Conservation (phyloP, 2,329 filamentous ascomycete genomes). For the Annulohypoxylon truncatum region DNA sequence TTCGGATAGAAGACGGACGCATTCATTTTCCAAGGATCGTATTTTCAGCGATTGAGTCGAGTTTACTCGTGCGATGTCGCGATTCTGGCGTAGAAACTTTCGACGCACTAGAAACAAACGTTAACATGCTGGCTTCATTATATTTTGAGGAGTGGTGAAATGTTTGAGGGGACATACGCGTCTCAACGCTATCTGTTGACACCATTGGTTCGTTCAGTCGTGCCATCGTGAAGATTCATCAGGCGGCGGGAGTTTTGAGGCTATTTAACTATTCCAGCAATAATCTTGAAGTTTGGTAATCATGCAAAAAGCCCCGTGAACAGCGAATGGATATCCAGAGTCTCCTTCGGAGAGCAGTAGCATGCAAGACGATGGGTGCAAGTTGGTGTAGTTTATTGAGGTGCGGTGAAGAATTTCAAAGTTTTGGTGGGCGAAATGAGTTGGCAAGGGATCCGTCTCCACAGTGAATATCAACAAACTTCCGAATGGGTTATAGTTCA, state of each 20-base stretch:
- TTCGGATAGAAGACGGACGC: constrained; percentile 78
- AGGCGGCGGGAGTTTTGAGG: constrained; percentile 16
- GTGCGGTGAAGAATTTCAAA: constrained; percentile 39
- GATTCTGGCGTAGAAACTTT: constrained; percentile 84
- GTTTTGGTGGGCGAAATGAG: constrained; percentile 40
- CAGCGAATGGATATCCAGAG: constrained; percentile 18
- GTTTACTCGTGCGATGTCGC: constrained; percentile 84
- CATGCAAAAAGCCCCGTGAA: constrained; percentile 14
- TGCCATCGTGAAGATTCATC: constrained; percentile 70
- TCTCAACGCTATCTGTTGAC: constrained; percentile 77
- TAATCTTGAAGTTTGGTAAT: constrained; percentile 9
- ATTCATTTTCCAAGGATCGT: constrained; percentile 80
- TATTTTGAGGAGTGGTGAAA: not conserved
- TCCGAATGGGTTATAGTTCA: constrained; percentile 40
- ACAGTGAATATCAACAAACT: constrained; percentile 44
- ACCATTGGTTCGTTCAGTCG: constrained; percentile 80
- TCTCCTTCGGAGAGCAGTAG: constrained; percentile 2
- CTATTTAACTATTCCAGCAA: constrained; percentile 24
- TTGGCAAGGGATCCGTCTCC: constrained; percentile 39
- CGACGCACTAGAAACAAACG: constrained; percentile 70
- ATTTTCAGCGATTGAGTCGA: constrained; percentile 82
- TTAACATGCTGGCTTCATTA: constrained; percentile 24
- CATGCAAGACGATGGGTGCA: constrained; percentile 26
- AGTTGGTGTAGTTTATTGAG: constrained; percentile 29
- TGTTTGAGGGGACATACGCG: constrained; percentile 64